Conservation (phyloP, 2,329 filamentous ascomycete genomes). For the Phoma herbarum region DNA sequence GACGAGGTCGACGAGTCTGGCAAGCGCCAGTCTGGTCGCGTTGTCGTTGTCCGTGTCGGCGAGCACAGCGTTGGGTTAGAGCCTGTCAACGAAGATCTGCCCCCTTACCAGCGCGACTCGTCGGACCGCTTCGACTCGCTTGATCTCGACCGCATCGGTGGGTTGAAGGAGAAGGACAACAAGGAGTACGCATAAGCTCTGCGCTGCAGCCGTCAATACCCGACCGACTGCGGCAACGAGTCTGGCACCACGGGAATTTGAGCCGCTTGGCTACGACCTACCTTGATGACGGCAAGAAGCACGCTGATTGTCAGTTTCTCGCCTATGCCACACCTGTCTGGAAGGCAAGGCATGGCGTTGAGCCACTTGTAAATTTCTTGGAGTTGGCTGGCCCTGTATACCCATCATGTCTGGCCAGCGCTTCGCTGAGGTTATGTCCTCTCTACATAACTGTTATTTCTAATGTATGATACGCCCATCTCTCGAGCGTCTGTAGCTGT, state of each 20-base stretch:
- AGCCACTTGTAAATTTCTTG: constrained; percentile 51
- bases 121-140: constrained; percentile 87
- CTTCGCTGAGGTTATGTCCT: constrained; percentile 49
- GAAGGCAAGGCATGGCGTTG: constrained; percentile 27
- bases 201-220: constrained; percentile 21
- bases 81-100: constrained; percentile 80
- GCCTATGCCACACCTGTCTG: constrained; percentile 29
- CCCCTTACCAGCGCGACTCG: constrained; percentile 86
- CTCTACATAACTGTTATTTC: constrained; percentile 53
- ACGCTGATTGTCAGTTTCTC: constrained; percentile 37
- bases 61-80: constrained; percentile 90
- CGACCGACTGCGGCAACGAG: constrained; percentile 28
- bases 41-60: constrained; percentile 90
- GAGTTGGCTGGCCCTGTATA: constrained; percentile 42
- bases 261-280: constrained; percentile 52
- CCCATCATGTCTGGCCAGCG: constrained; percentile 37
- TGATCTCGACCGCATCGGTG: constrained; percentile 93
- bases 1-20: constrained; percentile 89
- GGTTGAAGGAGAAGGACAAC: constrained; percentile 89
- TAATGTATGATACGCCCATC: constrained; percentile 53
- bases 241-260: constrained; percentile 27
- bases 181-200: constrained; percentile 47
- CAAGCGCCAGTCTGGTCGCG: constrained; percentile 81
- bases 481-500: constrained; percentile 39
- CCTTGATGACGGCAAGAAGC: constrained; percentile 46